Percentiles rank a stretch among this genome's conserved stretches.
Evolutionary conservation across 2,329 filamentous ascomycete genomes (phyloP).

Genomic region (Nakataea oryzae): DNA sequence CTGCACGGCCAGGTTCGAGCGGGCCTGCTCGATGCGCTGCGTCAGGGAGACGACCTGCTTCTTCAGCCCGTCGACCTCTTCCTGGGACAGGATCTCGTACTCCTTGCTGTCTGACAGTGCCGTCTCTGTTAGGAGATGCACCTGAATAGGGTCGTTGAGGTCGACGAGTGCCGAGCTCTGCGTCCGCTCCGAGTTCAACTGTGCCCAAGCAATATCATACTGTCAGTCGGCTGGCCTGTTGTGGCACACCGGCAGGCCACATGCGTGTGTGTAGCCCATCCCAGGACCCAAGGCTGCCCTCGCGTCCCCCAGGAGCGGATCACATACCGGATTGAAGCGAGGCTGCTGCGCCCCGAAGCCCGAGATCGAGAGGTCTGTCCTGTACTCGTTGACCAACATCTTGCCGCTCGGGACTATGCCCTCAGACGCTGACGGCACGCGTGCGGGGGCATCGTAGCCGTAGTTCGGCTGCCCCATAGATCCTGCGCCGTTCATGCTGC

Average conservation of each 20-base stretch:
- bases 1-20: slow-evolving; percentile 77
- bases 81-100: slow-evolving; percentile 78
- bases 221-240: not conserved
- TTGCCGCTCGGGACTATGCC: slow-evolving; percentile 30
- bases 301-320: not conserved
- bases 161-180: slow-evolving; percentile 49
- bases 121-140: slow-evolving; percentile 89
- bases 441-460: slow-evolving; percentile 21
- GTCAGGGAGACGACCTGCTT: slow-evolving; percentile 67
- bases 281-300: not conserved
- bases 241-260: not conserved
- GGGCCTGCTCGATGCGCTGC: slow-evolving; percentile 70
- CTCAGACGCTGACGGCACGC: slow-evolving; percentile 17
- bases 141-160: slow-evolving; percentile 63
- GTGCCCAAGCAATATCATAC: not conserved
- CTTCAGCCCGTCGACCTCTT: slow-evolving; percentile 86
- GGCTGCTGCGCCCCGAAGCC: slow-evolving; percentile 43
- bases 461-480: slow-evolving; percentile 18
- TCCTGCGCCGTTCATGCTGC: slow-evolving; percentile 27
- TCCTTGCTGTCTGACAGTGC: slow-evolving; percentile 79
- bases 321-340: slow-evolving; percentile 46
- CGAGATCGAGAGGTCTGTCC: slow-evolving; percentile 36
- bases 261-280: not conserved
- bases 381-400: slow-evolving; percentile 48
- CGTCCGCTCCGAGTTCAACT: slow-evolving; percentile 40